Evolutionary conservation across 352 stramenopile species (phyloP), one percentile per base, ranked within the genome.

Genomic region (Bremia lactucae): DNA sequence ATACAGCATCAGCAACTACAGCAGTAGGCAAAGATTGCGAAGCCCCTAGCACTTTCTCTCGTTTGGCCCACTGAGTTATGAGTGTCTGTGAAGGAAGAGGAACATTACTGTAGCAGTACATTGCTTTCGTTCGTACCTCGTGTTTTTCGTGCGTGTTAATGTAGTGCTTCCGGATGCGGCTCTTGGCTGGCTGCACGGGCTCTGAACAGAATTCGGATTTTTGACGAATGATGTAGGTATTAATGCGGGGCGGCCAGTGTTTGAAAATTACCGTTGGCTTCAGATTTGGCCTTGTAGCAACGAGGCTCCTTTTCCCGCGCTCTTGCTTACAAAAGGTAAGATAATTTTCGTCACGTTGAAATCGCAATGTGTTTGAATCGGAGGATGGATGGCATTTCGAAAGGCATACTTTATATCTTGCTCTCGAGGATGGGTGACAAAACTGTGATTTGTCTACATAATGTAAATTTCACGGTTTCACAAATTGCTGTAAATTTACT

Each of bases 151-250:
- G 83, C 70, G 68, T 81, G 60, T 62, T 62, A 45, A 34, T 55
- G 52, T 66, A 52, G 41, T 37, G 40, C 37, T 54, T 62, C 55
- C 54, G 59, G 39, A 52, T 55, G 55, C 55, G 65, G 65, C 68
- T 73, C 63, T 68, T 83, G 63, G 71, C 64, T 83, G 71, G 72
- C 62, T 77, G 66, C 63, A 69, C 65, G 62, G 56, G 67, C 65
- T 87, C 65, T 84, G 67, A 62, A 67, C 72, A 47, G 63, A 84
- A 61, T 73, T 52, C 55, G 65, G 75, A 81, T 63, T 88, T 88
- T 88, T 88, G 71, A 54, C 73, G 71, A 88, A 88, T 88, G 76
- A 86, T 82, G 72, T 28, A 73, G 63, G 67, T 29, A 14, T 31
- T 38, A 29, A 40, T 55, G 51, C 41, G n/a, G 38, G 21, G 36